Conservation (phyloP, 1,284 basidiomycete genomes). For the Trametes polyzona region DNA sequence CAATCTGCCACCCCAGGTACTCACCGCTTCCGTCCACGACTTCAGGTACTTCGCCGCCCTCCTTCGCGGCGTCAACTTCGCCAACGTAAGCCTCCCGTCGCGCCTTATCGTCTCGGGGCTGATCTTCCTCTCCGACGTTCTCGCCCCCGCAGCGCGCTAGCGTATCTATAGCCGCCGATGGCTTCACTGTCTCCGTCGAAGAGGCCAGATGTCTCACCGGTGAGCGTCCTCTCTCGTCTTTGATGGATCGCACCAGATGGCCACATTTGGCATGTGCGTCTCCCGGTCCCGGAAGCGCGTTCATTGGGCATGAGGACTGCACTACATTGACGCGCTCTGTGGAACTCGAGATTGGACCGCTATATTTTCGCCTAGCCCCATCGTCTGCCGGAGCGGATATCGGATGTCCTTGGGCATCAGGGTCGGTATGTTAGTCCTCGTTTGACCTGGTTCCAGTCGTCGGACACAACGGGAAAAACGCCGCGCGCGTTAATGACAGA, state of each 20-base stretch:
- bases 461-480: not conserved
- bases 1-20: conserved; percentile 51
- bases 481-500: not conserved
- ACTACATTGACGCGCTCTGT: too few species aligned
- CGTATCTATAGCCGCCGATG: conserved; percentile 69
- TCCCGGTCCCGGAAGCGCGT: not conserved
- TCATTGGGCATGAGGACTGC: too few species aligned
- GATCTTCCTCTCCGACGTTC: conserved; percentile 15
- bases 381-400: too few species aligned
- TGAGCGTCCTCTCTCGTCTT: conserved; percentile 39
- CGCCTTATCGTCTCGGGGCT: conserved; percentile 10
- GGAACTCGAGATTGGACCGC: too few species aligned
- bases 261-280: not conserved
- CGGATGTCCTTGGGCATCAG: too few species aligned
- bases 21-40: conserved; percentile 78
- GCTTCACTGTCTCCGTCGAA: conserved; percentile 86
- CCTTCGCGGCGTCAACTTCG: conserved; percentile 79
- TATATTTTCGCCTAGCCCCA: too few species aligned
- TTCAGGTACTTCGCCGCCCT: conserved; percentile 77
- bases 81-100: conserved; percentile 53
- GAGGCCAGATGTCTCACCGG: conserved; percentile 81
- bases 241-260: conserved; percentile 1
- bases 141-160: conserved; percentile 70
- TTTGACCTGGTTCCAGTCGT: not conserved
- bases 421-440: not conserved